phyloP scores from a whole-genome alignment of 192 early-diverging fungal genomes.

The Coemansia sp. region DNA sequence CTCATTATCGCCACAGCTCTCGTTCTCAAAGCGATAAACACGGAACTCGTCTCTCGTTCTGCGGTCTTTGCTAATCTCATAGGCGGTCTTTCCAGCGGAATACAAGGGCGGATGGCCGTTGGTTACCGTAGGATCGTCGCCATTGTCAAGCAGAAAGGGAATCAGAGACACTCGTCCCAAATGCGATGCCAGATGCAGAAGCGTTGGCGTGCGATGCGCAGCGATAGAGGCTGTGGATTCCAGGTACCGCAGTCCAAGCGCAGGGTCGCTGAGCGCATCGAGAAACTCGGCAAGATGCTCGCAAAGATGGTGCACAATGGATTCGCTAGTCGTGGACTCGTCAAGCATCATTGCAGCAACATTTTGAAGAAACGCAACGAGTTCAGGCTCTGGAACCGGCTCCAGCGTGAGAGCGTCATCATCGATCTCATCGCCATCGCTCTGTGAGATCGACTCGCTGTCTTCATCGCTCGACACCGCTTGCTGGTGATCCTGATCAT shows the following conservation, averaged over 20 bases:
- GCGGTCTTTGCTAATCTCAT: slow-evolving; percentile 33
- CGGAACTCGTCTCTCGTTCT: slow-evolving; percentile 29
- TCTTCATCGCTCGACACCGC: neutral
- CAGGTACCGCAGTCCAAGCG: slow-evolving; percentile 48
- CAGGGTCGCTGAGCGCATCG: slow-evolving; percentile 57
- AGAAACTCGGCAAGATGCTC: slow-evolving; percentile 64
- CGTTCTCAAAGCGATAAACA: slow-evolving; percentile 32
- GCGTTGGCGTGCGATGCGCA: slow-evolving; percentile 55
- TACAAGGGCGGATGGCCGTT: slow-evolving; percentile 35
- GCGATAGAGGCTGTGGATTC: slow-evolving; percentile 46
- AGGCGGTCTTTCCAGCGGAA: slow-evolving; percentile 32
- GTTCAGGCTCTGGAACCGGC: slow-evolving; percentile 38
- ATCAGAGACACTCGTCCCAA: slow-evolving; percentile 63
- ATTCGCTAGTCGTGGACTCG: slow-evolving; percentile 44
- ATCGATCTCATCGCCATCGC: slow-evolving; percentile 14
- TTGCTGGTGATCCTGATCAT: neutral
- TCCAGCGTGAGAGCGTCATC: slow-evolving; percentile 17
- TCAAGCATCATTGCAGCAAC: slow-evolving; percentile 40
- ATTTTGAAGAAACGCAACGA: slow-evolving; percentile 35
- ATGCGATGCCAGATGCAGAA: slow-evolving; percentile 78
- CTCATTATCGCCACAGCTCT: slow-evolving; percentile 8
- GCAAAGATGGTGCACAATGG: slow-evolving; percentile 54
- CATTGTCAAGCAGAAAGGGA: slow-evolving; percentile 62
- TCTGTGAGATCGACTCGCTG: neutral
- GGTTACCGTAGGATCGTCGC: slow-evolving; percentile 77